Evolutionary conservation across 345 rosid species (phyloP), one percentile per base, ranked within the genome.

Genomic region (Capsella bursapastoris): DNA sequence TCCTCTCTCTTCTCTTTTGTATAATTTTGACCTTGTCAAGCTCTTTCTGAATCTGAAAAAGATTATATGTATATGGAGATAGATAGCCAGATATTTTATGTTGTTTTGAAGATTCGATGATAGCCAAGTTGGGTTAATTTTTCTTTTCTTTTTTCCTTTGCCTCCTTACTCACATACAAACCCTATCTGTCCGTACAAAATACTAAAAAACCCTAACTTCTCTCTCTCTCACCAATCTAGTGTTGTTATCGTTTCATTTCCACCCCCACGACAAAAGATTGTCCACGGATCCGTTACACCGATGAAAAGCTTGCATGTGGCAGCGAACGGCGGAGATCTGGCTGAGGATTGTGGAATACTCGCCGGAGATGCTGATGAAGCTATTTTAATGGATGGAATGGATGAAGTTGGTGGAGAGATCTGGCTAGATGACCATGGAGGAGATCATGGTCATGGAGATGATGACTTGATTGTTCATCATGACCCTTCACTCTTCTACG

Each of bases 401-500:
- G 79, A 40, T 59, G 80, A 66, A 11, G 80, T 68, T 6, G 84
- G 76, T 14, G 68, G 79, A 48, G 90, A 80, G 86, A 87, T 87
- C 82, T 86, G 90, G 95, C 66, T 83, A 22, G 81, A 82, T 18
- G 49, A 73, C 56, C 84, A 76, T 31, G 78, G 81, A 62, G 90
- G 78, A 2, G 83, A 84, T 64, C 83, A 82, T 35, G 72, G 80
- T 45, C 82, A 79, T 22, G 78, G 81, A 41, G 91, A 83, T 5
- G 84, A 86, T 18, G 84, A 84, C 55, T 74, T 87, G 43, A 81
- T 88, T 14, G 82, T 82, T 68, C 84, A 83, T 14, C 81, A 79
- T 59, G 96, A 84, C 35, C 70, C 86, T 57, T 87, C 89, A 0
- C 75, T 89, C 49, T 88, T 88, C 78, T 89, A 85, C 25, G 78